These are phyloP conservation scores for Annulohypoxylon nitens DNA, from an alignment of 495 filamentous ascomycete genomes.

Conservation along the genomic window DNA sequence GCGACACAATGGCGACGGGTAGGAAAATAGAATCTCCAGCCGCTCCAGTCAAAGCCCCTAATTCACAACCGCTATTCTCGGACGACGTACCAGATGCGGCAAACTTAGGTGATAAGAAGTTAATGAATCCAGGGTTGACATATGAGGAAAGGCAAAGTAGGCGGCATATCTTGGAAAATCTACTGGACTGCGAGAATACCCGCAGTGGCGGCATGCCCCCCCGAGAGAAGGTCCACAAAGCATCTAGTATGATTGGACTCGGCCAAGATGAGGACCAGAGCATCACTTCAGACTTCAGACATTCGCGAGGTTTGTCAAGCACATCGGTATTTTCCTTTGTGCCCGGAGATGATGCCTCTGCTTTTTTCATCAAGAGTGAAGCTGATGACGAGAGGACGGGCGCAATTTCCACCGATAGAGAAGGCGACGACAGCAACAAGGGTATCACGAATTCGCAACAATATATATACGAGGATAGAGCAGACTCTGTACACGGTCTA, in stretches of 20 bases:
- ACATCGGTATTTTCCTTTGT: constrained; percentile 38
- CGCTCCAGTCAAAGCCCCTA: background rate
- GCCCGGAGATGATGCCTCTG: constrained; percentile 33
- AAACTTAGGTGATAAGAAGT: background rate
- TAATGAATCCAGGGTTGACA: background rate
- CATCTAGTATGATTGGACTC: background rate
- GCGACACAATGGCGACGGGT: background rate
- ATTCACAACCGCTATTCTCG: constrained; percentile 27
- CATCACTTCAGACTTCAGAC: constrained; percentile 6
- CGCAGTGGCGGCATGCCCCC: background rate
- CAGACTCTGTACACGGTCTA: no score
- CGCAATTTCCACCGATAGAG: no score
- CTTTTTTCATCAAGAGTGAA: background rate
- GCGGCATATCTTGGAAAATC: constrained; percentile 27
- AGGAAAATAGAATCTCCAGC: background rate
- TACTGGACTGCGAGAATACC: constrained; percentile 15
- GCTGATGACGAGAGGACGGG: background rate
- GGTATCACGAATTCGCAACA: background rate
- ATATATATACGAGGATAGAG: no score
- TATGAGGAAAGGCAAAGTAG: constrained; percentile 11
- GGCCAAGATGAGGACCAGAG: background rate
- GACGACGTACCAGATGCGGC: constrained; percentile 24
- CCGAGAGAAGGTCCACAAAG: background rate
- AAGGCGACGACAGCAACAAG: background rate
- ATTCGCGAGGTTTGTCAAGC: constrained; percentile 25